Base-by-base conservation (phyloP, 768 basidiomycete genomes). In the Pisolithus tinctorius region DNA sequence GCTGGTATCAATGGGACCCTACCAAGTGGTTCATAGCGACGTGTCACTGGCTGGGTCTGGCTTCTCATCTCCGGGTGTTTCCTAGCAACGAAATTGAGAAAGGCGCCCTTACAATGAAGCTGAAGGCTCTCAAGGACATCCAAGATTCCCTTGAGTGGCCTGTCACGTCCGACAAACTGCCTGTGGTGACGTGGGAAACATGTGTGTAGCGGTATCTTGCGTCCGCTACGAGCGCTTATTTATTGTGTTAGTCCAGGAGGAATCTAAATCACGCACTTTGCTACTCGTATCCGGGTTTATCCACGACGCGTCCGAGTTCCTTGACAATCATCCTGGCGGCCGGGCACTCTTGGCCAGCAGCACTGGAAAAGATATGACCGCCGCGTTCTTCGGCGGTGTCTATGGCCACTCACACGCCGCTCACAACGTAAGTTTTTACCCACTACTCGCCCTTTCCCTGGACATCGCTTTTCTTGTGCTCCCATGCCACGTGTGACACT, bases 61-160 rank as follows among this genome's bases (percentile, higher is more conserved):
- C 93, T n/a, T 81, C 73, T 41, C 80, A 93, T 63, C 77, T 96
- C 52, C 83, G 86, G 58, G 76, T 80, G 36, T 96, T 96, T 71
- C 90, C 91, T 47, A 83, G 83, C 63, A 91, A 92, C 68, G 93
- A 94, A 66, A 84, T 96, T 59, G 73, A 76, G 52, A 93, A 93
- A 67, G 84, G 92, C 11, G 79, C 81, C 31, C 74, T 89, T 57
- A 80, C 86, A 5, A 93, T 95, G 91, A 78, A 86, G 67, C 73
- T 93, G 55, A 92, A 90, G 65, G 71, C 75, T 59, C 72, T 93
- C 44, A 81, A 84, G 55, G 66, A 71, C 45, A 63, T 81, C 11
- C 84, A 88, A 59, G 84, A 87, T 52, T 68, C 70, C 3, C 60
- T 88, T 51, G 57, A 56, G 53, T 91, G 87, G 88, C 88, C 83